Evolutionary conservation across 2,329 filamentous ascomycete species (phyloP).

Genomic region (Exophiala xenobiotica): DNA sequence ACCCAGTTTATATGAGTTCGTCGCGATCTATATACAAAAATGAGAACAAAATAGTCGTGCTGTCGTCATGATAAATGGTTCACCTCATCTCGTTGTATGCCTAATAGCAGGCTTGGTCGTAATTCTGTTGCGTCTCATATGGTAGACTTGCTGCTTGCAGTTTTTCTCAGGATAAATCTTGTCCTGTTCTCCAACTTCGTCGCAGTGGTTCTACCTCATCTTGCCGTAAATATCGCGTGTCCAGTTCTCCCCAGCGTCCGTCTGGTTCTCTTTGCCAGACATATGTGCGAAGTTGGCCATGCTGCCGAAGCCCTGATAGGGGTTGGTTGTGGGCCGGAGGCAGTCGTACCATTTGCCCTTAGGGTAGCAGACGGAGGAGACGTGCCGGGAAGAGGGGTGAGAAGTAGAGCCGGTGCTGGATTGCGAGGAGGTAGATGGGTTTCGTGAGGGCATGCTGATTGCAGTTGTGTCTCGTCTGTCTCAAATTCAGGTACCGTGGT

Average conservation of each 20-base stretch:
- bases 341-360: conserved; percentile 25
- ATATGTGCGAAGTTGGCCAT: conserved; percentile 18
- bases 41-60: too few species aligned
- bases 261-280: conserved; percentile 7
- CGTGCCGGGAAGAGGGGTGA: conserved; percentile 4
- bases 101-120: too few species aligned
- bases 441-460: too few species aligned
- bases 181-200: too few species aligned
- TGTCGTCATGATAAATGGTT: too few species aligned
- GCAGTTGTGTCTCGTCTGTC: not conserved
- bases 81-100: too few species aligned
- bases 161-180: too few species aligned
- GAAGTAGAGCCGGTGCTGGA: not conserved
- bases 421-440: not conserved
- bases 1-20: too few species aligned
- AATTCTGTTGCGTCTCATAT: too few species aligned
- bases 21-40: too few species aligned
- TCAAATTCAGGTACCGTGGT: not conserved
- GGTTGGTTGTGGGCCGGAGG: conserved; percentile 18
- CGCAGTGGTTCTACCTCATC: conserved; percentile 14
- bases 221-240: conserved; percentile 13
- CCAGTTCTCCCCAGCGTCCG: conserved; percentile 16
- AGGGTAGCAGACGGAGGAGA: conserved; percentile 16
- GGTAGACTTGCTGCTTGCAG: not conserved
- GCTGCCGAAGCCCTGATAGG: conserved; percentile 17